Evolutionary conservation across 805 yeast species (phyloP).

Genomic region (Candida awuae): DNA sequence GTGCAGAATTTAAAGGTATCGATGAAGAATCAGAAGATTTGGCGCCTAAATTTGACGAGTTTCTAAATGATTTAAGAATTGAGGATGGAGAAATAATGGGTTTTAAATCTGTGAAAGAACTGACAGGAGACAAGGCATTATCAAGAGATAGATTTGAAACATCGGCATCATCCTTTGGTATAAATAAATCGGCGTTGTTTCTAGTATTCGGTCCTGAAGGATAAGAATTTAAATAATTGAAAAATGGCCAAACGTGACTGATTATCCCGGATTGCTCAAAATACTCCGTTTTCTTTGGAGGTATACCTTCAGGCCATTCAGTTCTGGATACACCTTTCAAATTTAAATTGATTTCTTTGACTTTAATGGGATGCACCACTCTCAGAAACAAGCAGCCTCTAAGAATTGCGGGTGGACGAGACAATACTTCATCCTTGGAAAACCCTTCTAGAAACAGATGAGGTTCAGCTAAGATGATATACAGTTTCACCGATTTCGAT

Average conservation of each 20-base stretch:
- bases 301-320: conserved; percentile 98
- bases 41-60: conserved; percentile 15
- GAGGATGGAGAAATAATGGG: conserved; percentile 24
- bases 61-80: conserved; percentile 23
- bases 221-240: conserved; percentile 32
- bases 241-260: conserved; percentile 89
- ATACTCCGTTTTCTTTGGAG: conserved; percentile 69
- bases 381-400: conserved; percentile 73
- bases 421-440: conserved; percentile 50
- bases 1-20: neutral
- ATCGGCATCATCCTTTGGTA: conserved; percentile 29
- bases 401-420: conserved; percentile 67
- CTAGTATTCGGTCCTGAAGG: conserved; percentile 24
- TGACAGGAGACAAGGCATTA: conserved; percentile 25
- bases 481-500: conserved; percentile 61
- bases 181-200: conserved; percentile 42
- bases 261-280: conserved; percentile 59
- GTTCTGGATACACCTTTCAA: conserved; percentile 69
- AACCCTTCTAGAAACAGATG: conserved; percentile 78
- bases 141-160: conserved; percentile 31
- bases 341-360: conserved; percentile 53
- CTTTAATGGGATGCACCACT: conserved; percentile 60
- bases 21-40: neutral
- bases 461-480: conserved; percentile 71
- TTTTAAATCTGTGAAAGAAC: conserved; percentile 14